Conservation (phyloP, 2,329 filamentous ascomycete genomes). For the Cladosporium colombiae region DNA sequence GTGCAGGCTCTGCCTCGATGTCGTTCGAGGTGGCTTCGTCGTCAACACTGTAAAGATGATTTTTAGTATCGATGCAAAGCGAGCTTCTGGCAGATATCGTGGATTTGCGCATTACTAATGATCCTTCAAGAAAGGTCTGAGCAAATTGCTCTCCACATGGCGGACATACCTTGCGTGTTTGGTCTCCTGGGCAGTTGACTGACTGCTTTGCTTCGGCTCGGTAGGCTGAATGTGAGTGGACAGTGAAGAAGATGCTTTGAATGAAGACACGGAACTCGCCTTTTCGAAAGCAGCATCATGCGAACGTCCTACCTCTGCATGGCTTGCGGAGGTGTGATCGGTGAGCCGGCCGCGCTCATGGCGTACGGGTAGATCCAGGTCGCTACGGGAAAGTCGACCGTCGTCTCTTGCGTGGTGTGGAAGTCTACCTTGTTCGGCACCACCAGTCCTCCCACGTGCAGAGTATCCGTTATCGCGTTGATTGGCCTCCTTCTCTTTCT, state of each 20-base stretch:
- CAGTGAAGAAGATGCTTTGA: constrained; percentile 8
- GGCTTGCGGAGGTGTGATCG: not conserved
- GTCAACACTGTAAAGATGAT: constrained; percentile 19
- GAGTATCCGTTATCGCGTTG: not conserved
- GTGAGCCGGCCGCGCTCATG: constrained; percentile 1
- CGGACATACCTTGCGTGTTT: constrained; percentile 29
- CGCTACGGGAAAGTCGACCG: constrained; percentile 8
- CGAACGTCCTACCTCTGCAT: not conserved
- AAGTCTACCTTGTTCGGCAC: not conserved
- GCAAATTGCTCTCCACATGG: not conserved
- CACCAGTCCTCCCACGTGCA: not conserved
- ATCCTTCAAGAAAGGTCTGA: not conserved
- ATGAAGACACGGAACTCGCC: constrained; percentile 15
- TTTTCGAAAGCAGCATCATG: not conserved
- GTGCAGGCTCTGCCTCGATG: constrained; percentile 46
- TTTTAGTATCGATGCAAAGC: constrained; percentile 49
- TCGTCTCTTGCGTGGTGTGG: not conserved
- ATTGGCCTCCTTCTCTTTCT: constrained; percentile 39
- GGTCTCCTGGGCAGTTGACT: constrained; percentile 47
- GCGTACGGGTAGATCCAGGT: constrained; percentile 2
- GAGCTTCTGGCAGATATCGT: not conserved
- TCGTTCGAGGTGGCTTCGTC: constrained; percentile 46
- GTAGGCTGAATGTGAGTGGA: constrained; percentile 7
- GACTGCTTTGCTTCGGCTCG: constrained; percentile 27
- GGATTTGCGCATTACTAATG: not conserved